Percentiles rank a stretch among this genome's conserved stretches.
phyloP scores from a whole-genome alignment of 768 basidiomycete species.

The Pholiota conissans region DNA sequence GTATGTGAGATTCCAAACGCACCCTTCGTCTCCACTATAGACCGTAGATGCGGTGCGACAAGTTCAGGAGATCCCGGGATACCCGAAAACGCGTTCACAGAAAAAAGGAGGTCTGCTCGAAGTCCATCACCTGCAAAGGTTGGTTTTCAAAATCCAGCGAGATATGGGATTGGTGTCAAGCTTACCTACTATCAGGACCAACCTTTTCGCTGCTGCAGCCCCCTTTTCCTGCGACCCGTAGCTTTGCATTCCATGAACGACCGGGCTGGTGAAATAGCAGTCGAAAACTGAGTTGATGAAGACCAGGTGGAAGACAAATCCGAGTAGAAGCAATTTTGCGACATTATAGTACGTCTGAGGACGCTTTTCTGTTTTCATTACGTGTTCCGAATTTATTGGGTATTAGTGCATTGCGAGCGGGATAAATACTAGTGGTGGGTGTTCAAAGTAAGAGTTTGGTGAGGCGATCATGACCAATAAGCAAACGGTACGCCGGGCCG shows the following conservation, averaged over 20 bases:
- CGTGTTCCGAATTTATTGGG: not conserved
- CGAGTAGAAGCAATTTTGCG: slow-evolving; percentile 54
- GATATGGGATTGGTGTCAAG: not conserved
- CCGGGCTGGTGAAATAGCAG: slow-evolving; percentile 86
- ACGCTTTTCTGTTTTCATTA: not conserved
- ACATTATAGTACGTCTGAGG: slow-evolving; percentile 34
- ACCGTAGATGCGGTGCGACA: slow-evolving; percentile 74
- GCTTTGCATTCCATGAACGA: slow-evolving; percentile 74
- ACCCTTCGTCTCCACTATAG: slow-evolving; percentile 64
- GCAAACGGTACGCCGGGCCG: too few relatives aligned
- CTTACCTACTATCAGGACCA: slow-evolving; percentile 80
- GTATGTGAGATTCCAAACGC: slow-evolving; percentile 87
- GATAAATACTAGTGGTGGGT: not conserved
- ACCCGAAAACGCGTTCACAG: slow-evolving; percentile 56
- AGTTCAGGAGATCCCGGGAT: slow-evolving; percentile 52
- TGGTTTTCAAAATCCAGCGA: not conserved
- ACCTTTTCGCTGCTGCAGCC: slow-evolving; percentile 61
- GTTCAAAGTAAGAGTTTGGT: not conserved
- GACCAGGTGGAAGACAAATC: slow-evolving; percentile 72
- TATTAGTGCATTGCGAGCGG: slow-evolving; percentile 1
- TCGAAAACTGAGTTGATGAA: slow-evolving; percentile 78
- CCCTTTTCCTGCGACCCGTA: slow-evolving; percentile 41
- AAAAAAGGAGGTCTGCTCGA: slow-evolving; percentile 78
- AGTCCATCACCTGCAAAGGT: slow-evolving; percentile 68
- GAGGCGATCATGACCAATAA: too few relatives aligned